Base-by-base conservation (phyloP, 2,329 filamentous ascomycete genomes). In the Zasmidium citrigriseum region DNA sequence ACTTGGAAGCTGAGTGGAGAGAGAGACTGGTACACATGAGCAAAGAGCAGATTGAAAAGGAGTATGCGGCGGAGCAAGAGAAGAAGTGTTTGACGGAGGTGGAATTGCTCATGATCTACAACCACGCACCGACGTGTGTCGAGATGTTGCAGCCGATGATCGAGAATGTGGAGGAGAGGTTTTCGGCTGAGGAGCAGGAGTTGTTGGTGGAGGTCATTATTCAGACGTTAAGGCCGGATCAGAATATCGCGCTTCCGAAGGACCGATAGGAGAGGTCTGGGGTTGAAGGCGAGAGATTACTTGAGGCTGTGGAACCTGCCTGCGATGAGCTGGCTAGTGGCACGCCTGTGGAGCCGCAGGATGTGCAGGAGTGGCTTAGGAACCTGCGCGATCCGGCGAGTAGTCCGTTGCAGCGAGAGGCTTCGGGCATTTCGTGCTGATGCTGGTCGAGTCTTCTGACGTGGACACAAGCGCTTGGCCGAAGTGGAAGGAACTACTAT, bases 131-230 rank as follows among this genome's bases (percentile, higher is more conserved):
- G 34, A 61, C 62, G 52, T 64, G 66, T 21, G 58, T 69, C 12
- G 68, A 72, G 62, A 67, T 71, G 60, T 53, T 75, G 55, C 64
- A 72, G 62, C 70, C 71, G 11, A 73, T 74, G 67, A 67, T 75
- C 27, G 72, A 74, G 61, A 69, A 70, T 54, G 59, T 63, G 27
- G 72, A 73, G 45, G 69, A 70, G 21, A 58, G 72, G 25, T 74
- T 72, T 25, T 67, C 67, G 1, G 55, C 56, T 0, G 70, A 74
- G 47, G 70, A 75, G 60, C 68, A 68, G 63, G 64, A 70, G 53
- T 44, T 64, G 23, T 62, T 75, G 21, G 60, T 73, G 38, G 64
- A 72, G 38, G 62, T 64, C 20, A 59, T 72, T 4, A 21, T 60
- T 24, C 44, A 57, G 29, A 53, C 45, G 4, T 34, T 66, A 48